phyloP scores from a whole-genome alignment of 805 yeast species.

The Spathaspora boniae region DNA sequence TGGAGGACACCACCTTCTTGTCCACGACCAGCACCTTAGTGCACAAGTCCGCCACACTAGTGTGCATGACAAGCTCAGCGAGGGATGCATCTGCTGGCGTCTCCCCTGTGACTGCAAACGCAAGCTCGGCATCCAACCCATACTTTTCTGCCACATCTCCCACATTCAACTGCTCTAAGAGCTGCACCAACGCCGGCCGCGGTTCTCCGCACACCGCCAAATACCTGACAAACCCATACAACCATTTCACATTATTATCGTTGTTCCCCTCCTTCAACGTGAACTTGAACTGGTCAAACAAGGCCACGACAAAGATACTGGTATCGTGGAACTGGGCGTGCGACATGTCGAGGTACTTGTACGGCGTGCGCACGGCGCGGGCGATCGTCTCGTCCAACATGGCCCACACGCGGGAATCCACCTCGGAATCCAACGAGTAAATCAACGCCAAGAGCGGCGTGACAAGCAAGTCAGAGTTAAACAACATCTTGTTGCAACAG shows the following conservation, averaged over 20 bases:
- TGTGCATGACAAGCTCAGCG: conserved; percentile 29
- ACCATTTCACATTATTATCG: conserved; percentile 39
- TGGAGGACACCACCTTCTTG: conserved; percentile 39
- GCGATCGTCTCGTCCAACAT: conserved; percentile 74
- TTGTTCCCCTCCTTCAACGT: conserved; percentile 30
- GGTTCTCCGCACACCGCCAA: conserved; percentile 61
- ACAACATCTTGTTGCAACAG: conserved; percentile 45
- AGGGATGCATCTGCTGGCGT: conserved; percentile 13
- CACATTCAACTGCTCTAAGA: conserved; percentile 9
- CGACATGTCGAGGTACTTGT: conserved; percentile 69
- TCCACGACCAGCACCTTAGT: conserved; percentile 5
- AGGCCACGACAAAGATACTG: conserved; percentile 31
- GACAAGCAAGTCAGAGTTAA: conserved; percentile 45
- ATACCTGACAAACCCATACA: conserved; percentile 45
- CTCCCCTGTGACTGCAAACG: too few relatives aligned
- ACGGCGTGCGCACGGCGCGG: conserved; percentile 71
- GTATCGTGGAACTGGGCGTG: conserved; percentile 26
- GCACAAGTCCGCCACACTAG: conserved; percentile 8
- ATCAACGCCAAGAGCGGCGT: conserved; percentile 57
- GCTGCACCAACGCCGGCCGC: conserved; percentile 16
- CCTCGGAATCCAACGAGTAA: conserved; percentile 38
- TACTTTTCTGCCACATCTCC: not conserved
- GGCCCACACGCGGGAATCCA: conserved; percentile 45
- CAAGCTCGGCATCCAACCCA: not conserved
- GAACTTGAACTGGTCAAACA: conserved; percentile 67